Evolutionary conservation across 2,329 filamentous ascomycete genomes (phyloP).

Genomic region (Fusarium sp.): DNA sequence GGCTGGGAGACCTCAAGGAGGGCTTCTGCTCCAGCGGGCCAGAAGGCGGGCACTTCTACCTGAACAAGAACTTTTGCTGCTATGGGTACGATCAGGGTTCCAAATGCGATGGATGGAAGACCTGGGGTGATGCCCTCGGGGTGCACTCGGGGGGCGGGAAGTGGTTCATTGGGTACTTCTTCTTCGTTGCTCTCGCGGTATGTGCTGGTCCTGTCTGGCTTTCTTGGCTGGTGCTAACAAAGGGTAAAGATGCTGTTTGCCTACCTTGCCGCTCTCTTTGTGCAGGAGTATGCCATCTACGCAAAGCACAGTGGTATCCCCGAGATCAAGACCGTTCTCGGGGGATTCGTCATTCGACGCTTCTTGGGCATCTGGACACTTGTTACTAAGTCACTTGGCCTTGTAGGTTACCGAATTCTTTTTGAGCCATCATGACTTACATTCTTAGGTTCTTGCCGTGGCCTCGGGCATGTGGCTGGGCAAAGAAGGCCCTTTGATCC

Average conservation of each 20-base stretch:
- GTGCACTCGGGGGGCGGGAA: constrained; percentile 76
- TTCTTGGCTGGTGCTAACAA: constrained; percentile 35
- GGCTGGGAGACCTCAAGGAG: constrained; percentile 92
- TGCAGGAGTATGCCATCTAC: constrained; percentile 87
- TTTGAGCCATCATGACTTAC: constrained; percentile 39
- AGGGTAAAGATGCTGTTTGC: constrained; percentile 79
- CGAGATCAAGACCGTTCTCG: constrained; percentile 96
- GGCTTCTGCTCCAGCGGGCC: constrained; percentile 84
- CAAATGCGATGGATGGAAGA: constrained; percentile 88
- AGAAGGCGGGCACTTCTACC: constrained; percentile 89
- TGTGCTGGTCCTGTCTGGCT: constrained; percentile 42
- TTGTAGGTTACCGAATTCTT: constrained; percentile 69
- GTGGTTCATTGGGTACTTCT: constrained; percentile 89
- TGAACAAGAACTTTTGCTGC: constrained; percentile 94
- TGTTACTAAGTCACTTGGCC: constrained; percentile 88
- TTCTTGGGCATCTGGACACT: constrained; percentile 93
- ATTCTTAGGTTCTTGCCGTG: constrained; percentile 84
- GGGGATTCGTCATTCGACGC: constrained; percentile 90
- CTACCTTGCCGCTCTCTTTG: constrained; percentile 81
- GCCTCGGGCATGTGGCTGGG: constrained; percentile 97
- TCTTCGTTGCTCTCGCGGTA: constrained; percentile 90
- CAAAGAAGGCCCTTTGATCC: constrained; percentile 95
- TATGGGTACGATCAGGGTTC: constrained; percentile 88
- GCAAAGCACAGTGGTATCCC: constrained; percentile 97
- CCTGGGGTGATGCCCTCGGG: constrained; percentile 85